phyloP scores from a whole-genome alignment of 768 basidiomycete genomes.

The Amanita thiersii region DNA sequence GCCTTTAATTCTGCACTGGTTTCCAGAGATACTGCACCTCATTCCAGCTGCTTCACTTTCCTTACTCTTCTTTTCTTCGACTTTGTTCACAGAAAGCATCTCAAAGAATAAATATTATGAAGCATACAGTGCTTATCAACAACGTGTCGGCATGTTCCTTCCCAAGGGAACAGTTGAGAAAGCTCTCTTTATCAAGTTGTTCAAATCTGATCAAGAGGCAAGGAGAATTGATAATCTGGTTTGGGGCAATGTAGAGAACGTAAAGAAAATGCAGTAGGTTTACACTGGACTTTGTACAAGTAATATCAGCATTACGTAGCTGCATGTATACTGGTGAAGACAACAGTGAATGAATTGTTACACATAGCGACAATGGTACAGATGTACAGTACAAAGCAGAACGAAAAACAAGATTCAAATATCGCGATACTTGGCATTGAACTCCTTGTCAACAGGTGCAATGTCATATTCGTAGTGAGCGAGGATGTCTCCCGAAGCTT shows the following conservation, averaged over 20 bases:
- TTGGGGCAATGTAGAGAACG: constrained; percentile 3
- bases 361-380: too few species aligned
- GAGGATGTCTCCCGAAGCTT: constrained; percentile 6
- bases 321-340: too few species aligned
- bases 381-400: too few species aligned
- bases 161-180: constrained; percentile 22
- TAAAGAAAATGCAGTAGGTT: neutral
- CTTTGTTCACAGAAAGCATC: constrained; percentile 75
- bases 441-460: constrained; percentile 6
- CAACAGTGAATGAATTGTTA: neutral
- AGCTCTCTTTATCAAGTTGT: constrained; percentile 1
- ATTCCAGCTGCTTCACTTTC: constrained; percentile 56
- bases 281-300: neutral
- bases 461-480: constrained; percentile 8
- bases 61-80: constrained; percentile 69
- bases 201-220: constrained; percentile 4
- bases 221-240: constrained; percentile 21
- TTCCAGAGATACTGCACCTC: constrained; percentile 22
- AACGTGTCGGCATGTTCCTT: constrained; percentile 77
- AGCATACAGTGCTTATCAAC: constrained; percentile 64
- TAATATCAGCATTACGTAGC: too few species aligned
- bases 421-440: constrained; percentile 7
- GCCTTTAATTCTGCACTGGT: constrained; percentile 12
- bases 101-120: constrained; percentile 64
- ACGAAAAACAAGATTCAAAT: too few species aligned